phyloP scores from a whole-genome alignment of 345 rosid genomes.

The Crucihimalaya himalaica region DNA sequence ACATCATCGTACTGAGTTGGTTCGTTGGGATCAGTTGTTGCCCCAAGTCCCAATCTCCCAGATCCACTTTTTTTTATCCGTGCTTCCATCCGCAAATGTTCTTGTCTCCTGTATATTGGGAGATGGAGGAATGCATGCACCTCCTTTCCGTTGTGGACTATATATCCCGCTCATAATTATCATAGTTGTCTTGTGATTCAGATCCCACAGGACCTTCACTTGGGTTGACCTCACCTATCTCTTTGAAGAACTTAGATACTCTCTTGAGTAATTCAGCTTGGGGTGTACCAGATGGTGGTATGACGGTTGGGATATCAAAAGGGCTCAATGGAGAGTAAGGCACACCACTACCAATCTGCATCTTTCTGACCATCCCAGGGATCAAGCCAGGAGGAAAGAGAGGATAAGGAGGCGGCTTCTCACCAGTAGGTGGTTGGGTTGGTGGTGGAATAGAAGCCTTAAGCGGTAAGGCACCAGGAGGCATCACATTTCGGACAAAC shows the following conservation, averaged over 20 bases:
- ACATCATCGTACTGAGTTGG: conserved; percentile 92
- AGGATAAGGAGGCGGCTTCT: conserved; percentile 88
- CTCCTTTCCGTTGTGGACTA: conserved; percentile 69
- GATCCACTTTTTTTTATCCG: conserved; percentile 72
- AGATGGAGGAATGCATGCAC: conserved; percentile 96
- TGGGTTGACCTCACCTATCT: conserved; percentile 90
- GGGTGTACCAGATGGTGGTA: conserved; percentile 79
- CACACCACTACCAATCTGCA: conserved; percentile 98
- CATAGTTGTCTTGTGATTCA: conserved; percentile 61
- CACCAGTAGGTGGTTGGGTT: conserved; percentile 50
- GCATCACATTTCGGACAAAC: conserved; percentile 60
- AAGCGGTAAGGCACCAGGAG: conserved; percentile 59
- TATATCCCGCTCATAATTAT: conserved; percentile 70
- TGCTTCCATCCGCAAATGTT: conserved; percentile 75
- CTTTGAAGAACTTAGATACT: conserved; percentile 89
- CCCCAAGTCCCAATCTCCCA: conserved; percentile 84
- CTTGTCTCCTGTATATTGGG: conserved; percentile 84
- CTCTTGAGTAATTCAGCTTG: conserved; percentile 77
- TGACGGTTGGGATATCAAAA: conserved; percentile 87
- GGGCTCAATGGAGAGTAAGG: conserved; percentile 96
- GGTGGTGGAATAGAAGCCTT: conserved; percentile 58
- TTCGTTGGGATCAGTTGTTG: conserved; percentile 85
- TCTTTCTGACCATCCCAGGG: conserved; percentile 98
- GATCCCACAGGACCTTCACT: conserved; percentile 75
- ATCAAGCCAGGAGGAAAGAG: conserved; percentile 97